These are phyloP conservation scores for Sugiyamaella castrensis DNA, from an alignment of 1,139 yeast species.

Conservation along the genomic window DNA sequence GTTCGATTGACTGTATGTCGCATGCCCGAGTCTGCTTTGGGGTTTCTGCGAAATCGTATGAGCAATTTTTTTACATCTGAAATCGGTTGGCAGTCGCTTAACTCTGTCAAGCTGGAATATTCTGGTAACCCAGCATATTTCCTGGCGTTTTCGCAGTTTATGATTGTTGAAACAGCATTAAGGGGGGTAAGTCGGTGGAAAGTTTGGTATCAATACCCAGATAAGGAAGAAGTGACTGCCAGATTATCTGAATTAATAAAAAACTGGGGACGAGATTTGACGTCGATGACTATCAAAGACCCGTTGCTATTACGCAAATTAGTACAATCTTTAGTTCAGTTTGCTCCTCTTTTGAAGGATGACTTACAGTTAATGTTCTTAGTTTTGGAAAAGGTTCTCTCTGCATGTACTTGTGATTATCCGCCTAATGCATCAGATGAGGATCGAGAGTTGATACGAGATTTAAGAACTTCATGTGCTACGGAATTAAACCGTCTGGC, in stretches of 20 bases:
- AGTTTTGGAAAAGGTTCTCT: conserved; percentile 80
- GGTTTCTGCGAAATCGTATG: conserved; percentile 75
- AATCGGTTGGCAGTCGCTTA: conserved; percentile 65
- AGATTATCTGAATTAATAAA: conserved; percentile 65
- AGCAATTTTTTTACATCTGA: conserved; percentile 70
- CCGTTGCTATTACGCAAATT: conserved; percentile 81
- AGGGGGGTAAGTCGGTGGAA: conserved; percentile 97
- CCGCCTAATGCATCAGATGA: conserved; percentile 64
- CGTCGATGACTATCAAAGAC: conserved; percentile 72
- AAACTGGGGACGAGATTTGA: conserved; percentile 69
- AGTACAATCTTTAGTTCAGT: conserved; percentile 92
- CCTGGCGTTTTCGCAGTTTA: conserved; percentile 77
- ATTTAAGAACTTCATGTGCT: conserved; percentile 87
- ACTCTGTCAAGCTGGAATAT: conserved; percentile 51
- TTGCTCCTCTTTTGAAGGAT: conserved; percentile 86
- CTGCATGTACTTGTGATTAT: conserved; percentile 63
- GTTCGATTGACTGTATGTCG: conserved; percentile 85
- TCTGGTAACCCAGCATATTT: conserved; percentile 69
- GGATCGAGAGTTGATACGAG: conserved; percentile 76
- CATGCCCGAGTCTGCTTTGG: conserved; percentile 74
- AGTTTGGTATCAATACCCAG: conserved; percentile 73
- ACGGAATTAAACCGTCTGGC: conserved; percentile 93
- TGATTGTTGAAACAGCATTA: conserved; percentile 82
- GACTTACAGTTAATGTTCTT: conserved; percentile 66
- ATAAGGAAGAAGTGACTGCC: conserved; percentile 56